A percentile compares a stretch with the other conserved stretches of the same genome.
These are phyloP conservation scores for Lodderomyces metapsilosis DNA, from an alignment of 1,139 yeast species.

Conservation along the genomic window DNA sequence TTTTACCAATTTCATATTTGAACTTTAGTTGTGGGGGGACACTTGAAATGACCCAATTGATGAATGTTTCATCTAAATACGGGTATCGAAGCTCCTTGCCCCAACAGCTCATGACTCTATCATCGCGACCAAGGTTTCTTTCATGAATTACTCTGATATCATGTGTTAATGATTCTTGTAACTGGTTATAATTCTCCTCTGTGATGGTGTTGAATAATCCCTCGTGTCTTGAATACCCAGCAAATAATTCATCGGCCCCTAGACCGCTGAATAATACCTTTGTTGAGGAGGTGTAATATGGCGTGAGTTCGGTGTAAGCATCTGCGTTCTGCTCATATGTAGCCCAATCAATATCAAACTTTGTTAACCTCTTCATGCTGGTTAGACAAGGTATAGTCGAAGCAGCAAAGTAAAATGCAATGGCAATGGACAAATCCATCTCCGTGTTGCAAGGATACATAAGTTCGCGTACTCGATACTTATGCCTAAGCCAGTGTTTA, in stretches of 20 bases:
- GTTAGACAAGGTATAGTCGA: constrained; percentile 14
- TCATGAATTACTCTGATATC: constrained; percentile 75
- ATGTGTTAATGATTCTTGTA: constrained; percentile 52
- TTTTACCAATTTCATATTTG: constrained; percentile 27
- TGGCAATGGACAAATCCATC: constrained; percentile 92
- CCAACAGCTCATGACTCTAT: constrained; percentile 79
- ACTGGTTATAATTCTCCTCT: constrained; percentile 20
- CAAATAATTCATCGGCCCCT: constrained; percentile 97
- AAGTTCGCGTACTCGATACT: constrained; percentile 53
- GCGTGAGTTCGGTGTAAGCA: constrained; percentile 8
- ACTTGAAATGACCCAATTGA: constrained; percentile 46
- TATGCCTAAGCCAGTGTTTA: constrained; percentile 55
- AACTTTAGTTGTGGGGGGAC: constrained; percentile 56
- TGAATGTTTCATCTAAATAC: constrained; percentile 65
- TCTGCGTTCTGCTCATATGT: constrained; percentile 20
- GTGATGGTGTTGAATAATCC: constrained; percentile 38
- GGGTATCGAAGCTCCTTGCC: constrained; percentile 93
- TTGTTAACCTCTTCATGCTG: constrained; percentile 26
- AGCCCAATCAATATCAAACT: constrained; percentile 19
- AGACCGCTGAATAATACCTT: constrained; percentile 83
- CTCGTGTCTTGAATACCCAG: constrained; percentile 85
- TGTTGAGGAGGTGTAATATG: constrained; percentile 47
- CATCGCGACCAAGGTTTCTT: constrained; percentile 88
- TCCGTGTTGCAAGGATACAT: constrained; percentile 87
- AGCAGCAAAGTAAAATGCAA: constrained; percentile 92